Evolutionary conservation across 805 yeast genomes (phyloP), one percentile per base, ranked within the genome.

Genomic region (Saccharomycopsis lassenensis): DNA sequence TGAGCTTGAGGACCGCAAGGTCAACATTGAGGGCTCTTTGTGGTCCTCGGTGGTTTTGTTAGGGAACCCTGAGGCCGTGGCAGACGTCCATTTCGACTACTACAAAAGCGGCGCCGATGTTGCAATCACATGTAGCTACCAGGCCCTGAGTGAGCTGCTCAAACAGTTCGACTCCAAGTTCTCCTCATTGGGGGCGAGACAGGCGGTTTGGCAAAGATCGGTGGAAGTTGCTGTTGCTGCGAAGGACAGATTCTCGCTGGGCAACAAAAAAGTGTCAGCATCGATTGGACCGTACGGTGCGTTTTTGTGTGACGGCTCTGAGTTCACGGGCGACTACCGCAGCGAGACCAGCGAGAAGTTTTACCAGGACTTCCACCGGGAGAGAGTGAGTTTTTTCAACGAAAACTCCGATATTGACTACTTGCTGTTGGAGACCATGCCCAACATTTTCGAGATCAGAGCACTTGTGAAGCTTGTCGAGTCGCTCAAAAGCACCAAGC

Each of bases 241-340:
- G 7, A 16, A 29, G n/a, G 19, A 15, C 32, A 29, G 18, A 17
- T 12, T 12, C n/a, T 21, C 49, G 4, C 48, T 47, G 28, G 62
- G 76, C 4, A n/a, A n/a, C n/a, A n/a, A n/a, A n/a, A n/a, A n/a
- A n/a, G n/a, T n/a, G n/a, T 71, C 71, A 1, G 93, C 82, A 0
- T 71, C 82, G 5, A 55, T 81, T 24, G 94, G 94, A 0, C 84
- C 94, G 0, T 83, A 71, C 51, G 93, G 87, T 1, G 81, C 87
- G 0, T 73, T 57, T 45, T 50, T 78, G 24, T 72, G 78, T 20
- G 64, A 72, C 44, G 85, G 86, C 1, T 64, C 78, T 0, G 94
- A 83, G 48, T 83, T 77, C 47, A 71, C 77, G 3, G 93, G 93
- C 1, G 63, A 74, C 34, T 81, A 80, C 51, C n/a, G n/a, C n/a